These are phyloP conservation scores for Datisca glomerata DNA, from an alignment of 306 rosid species.

Conservation along the genomic window DNA sequence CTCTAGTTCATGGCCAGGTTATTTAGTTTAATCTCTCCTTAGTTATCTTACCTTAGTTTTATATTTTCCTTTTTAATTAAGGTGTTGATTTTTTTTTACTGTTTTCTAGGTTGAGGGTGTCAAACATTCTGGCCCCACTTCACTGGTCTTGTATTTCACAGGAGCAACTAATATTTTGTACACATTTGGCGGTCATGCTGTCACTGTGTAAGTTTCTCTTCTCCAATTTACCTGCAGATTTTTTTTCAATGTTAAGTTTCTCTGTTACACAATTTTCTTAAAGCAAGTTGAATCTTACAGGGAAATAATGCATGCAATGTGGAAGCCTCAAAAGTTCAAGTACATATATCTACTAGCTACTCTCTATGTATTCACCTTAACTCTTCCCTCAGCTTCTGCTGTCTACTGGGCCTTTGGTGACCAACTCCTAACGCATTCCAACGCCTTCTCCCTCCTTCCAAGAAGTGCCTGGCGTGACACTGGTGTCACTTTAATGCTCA, in stretches of 20 bases:
- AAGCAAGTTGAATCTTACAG: conserved; percentile 19
- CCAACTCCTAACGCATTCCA: conserved; percentile 60
- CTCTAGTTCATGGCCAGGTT: conserved; percentile 79
- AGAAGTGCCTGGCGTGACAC: conserved; percentile 63
- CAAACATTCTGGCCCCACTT: conserved; percentile 63
- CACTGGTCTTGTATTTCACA: conserved; percentile 73
- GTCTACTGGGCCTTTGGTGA: conserved; percentile 98
- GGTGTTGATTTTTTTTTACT: background rate
- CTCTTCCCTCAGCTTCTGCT: conserved; percentile 77
- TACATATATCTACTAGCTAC: conserved; percentile 71
- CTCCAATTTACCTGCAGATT: background rate
- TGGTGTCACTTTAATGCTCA: conserved; percentile 72
- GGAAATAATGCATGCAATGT: conserved; percentile 99
- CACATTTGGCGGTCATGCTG: conserved; percentile 99
- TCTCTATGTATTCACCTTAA: conserved; percentile 75
- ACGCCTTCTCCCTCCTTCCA: conserved; percentile 83
- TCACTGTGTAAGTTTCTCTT: conserved; percentile 61
- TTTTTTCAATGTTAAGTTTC: background rate
- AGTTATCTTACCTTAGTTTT: background rate
- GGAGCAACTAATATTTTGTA: conserved; percentile 94
- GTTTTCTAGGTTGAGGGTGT: conserved; percentile 59
- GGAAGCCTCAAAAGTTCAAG: conserved; percentile 93
- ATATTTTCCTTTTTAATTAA: background rate
- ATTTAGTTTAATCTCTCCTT: background rate
- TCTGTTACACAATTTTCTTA: background rate